These are phyloP conservation scores for Auricularia sp. DNA, from an alignment of 768 basidiomycete species.

Conservation along the genomic window DNA sequence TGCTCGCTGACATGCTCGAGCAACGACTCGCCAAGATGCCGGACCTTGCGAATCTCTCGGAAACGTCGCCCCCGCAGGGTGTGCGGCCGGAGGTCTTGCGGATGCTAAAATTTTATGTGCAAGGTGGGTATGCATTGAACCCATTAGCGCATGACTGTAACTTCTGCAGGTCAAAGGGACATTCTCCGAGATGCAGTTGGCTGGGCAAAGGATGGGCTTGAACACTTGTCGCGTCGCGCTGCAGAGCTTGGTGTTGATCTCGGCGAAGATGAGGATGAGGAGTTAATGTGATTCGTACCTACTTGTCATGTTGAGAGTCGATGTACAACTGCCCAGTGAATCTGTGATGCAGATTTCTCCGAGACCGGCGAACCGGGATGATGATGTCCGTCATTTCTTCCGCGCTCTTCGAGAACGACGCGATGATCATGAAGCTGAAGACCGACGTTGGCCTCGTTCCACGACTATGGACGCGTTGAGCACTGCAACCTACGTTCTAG, in stretches of 20 bases:
- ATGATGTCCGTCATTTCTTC: too few relatives aligned
- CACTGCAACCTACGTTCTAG: neutral
- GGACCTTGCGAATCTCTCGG: conserved; percentile 8
- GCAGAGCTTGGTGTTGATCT: conserved; percentile 7
- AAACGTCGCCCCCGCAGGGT: neutral
- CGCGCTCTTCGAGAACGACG: too few relatives aligned
- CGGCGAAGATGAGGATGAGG: conserved; percentile 3
- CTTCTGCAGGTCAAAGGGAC: conserved; percentile 10
- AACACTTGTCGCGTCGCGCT: conserved; percentile 10
- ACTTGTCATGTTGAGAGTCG: too few relatives aligned
- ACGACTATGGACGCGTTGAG: neutral
- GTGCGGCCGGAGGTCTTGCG: conserved; percentile 2
- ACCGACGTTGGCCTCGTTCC: too few relatives aligned
- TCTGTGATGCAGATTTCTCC: too few relatives aligned
- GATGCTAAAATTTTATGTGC: conserved; percentile 6
- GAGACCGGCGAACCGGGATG: too few relatives aligned
- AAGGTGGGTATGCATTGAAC: conserved; percentile 2
- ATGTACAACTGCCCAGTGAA: too few relatives aligned
- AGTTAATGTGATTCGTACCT: neutral
- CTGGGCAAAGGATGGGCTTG: conserved; percentile 6
- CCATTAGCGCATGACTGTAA: neutral
- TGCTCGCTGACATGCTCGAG: conserved; percentile 59
- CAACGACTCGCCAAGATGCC: conserved; percentile 43
- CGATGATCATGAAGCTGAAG: too few relatives aligned
- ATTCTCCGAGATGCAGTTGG: conserved; percentile 17